Evolutionary conservation across 371 early-diverging fungal genomes (phyloP).

Genomic region (Parasitella parasitica): DNA sequence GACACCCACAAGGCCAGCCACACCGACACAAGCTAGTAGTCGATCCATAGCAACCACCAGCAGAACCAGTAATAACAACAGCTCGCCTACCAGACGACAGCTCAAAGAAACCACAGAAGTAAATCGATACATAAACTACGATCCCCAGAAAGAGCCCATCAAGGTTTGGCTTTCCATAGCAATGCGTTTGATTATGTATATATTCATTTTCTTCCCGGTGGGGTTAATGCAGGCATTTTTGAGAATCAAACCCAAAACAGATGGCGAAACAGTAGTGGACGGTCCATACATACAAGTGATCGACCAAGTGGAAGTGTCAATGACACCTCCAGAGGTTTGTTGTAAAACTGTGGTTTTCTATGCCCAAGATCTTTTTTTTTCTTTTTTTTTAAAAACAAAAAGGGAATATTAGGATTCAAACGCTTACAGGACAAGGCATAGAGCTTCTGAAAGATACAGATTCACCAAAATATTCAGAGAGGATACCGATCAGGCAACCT

Average conservation of each 20-base stretch:
- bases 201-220: background rate
- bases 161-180: background rate
- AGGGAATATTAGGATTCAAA: constrained; percentile 20
- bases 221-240: constrained; percentile 43
- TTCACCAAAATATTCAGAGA: constrained; percentile 66
- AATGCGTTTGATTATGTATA: no score
- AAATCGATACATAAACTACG: constrained; percentile 4
- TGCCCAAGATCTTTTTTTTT: no score
- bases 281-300: constrained; percentile 47
- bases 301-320: constrained; percentile 37
- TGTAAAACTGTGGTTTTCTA: no score
- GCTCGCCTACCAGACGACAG: background rate
- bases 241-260: constrained; percentile 35
- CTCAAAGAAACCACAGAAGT: background rate
- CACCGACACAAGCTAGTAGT: background rate
- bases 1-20: background rate
- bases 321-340: constrained; percentile 46
- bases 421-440: constrained; percentile 39
- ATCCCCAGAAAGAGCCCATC: constrained; percentile 9
- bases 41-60: background rate
- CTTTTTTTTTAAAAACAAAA: no score
- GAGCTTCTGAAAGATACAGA: constrained; percentile 53
- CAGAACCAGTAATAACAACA: background rate
- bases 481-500: constrained; percentile 41
- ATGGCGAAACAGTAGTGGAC: constrained; percentile 2